Base-by-base conservation (phyloP, 1,284 basidiomycete species). In the Porogramme epimiltina region DNA sequence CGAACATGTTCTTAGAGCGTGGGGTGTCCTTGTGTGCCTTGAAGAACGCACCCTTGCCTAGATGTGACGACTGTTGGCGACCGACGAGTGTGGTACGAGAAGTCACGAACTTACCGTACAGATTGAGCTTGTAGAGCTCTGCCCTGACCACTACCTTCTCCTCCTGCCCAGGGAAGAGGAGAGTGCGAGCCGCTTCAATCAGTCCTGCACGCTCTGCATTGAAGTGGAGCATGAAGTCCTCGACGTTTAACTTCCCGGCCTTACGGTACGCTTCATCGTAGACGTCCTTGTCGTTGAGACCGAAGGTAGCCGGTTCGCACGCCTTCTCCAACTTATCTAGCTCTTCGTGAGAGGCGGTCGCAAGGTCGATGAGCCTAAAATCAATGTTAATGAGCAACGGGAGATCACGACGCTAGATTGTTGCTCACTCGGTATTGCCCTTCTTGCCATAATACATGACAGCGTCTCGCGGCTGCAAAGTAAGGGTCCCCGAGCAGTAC, bases 11-110 rank as follows among this genome's bases (percentile, higher is more conserved):
- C 2, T 20, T 9, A 2, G 62, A 59, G 8, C 68, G 69, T 5
- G 74, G 74, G 0, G 73, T 77, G 49, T 76, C 75, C 46, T 70
- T 65, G 60, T 76, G 75, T 0, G 72, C 47, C 45, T 75, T 74
- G 68, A 75, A 77, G 59, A 75, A 77, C 0, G 69, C 66, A 15
- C 66, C 74, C 8, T 55, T 44, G 0, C 62, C 62, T 63, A 22
- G 11, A 3, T 4, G n/a, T 15, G 28, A 31, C n/a, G n/a, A n/a
- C n/a, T n/a, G 15, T 31, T 15, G 15, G 28, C 8, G 28, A 31
- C 28, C 9, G 9, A 15, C 9, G 28, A 31, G 8, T 8, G 28
- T 15, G 28, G 15, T 8, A 15, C 28, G n/a, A 18, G n/a, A 37
- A 16, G 34, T 4, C 16, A 16, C 18, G 3, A 19, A 4, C 28